phyloP scores from a whole-genome alignment of 2,329 filamentous ascomycete genomes.

The Alternaria sp. region DNA sequence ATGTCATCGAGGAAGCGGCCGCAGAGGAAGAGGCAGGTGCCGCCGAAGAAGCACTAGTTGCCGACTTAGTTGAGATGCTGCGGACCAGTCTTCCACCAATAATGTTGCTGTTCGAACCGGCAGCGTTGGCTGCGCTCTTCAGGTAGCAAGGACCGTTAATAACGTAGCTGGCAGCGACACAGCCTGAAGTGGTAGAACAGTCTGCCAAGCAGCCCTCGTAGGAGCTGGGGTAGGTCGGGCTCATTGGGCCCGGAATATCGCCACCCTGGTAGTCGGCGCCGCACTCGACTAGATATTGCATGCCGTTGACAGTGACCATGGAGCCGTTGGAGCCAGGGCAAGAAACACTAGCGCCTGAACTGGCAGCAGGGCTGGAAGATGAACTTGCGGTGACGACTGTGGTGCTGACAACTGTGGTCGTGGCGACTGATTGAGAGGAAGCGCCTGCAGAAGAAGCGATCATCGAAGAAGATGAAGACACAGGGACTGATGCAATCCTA shows the following conservation, averaged over 20 bases:
- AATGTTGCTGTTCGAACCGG: slow-evolving; percentile 10
- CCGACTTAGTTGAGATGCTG: background rate
- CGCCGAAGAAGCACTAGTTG: background rate
- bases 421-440: background rate
- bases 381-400: background rate
- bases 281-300: slow-evolving; percentile 15
- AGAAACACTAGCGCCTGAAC: background rate
- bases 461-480: background rate
- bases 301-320: background rate
- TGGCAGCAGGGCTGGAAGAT: background rate
- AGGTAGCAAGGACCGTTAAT: slow-evolving; percentile 23
- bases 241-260: background rate
- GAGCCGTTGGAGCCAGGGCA: slow-evolving; percentile 15
- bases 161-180: slow-evolving; percentile 28
- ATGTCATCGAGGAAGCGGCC: background rate
- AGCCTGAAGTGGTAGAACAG: slow-evolving; percentile 21
- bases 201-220: slow-evolving; percentile 24
- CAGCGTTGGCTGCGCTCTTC: slow-evolving; percentile 13
- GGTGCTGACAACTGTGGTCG: background rate
- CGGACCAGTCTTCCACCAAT: slow-evolving; percentile 23
- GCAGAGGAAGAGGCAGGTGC: background rate
- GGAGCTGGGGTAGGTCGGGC: slow-evolving; percentile 15
- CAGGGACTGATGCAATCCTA: background rate
- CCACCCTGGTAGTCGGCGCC: slow-evolving; percentile 9
- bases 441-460: background rate